Conservation (phyloP, 2,329 filamentous ascomycete species). For the Cladosporium oxysporum region DNA sequence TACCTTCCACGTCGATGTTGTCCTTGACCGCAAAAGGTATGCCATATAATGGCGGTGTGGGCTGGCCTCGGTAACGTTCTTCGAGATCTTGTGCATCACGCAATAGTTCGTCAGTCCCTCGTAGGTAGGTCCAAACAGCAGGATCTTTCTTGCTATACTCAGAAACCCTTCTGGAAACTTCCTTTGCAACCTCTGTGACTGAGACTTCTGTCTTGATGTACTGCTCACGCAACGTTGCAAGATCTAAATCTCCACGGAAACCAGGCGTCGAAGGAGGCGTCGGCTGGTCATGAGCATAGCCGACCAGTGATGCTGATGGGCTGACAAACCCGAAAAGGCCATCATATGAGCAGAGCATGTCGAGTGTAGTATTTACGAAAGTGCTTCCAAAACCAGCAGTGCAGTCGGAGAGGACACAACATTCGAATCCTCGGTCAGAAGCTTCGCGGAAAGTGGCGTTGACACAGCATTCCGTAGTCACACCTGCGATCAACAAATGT, state of each 20-base stretch:
- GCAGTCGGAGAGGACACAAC: conserved; percentile 53
- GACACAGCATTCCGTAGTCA: conserved; percentile 58
- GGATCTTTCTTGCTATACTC: conserved; percentile 51
- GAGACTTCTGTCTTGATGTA: conserved; percentile 50
- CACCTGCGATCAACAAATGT: conserved; percentile 56
- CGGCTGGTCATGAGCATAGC: conserved; percentile 31
- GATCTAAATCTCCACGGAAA: conserved; percentile 47
- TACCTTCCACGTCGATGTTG: conserved; percentile 54
- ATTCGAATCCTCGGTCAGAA: conserved; percentile 58
- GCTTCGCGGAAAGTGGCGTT: conserved; percentile 58
- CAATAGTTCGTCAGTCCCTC: conserved; percentile 43
- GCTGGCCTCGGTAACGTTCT: conserved; percentile 43
- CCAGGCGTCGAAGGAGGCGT: conserved; percentile 41
- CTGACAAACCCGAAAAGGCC: conserved; percentile 52
- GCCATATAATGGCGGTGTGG: conserved; percentile 55
- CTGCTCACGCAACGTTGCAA: conserved; percentile 45
- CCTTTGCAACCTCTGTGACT: conserved; percentile 45
- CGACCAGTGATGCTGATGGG: conserved; percentile 44
- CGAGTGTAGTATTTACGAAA: conserved; percentile 51
- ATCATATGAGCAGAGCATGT: conserved; percentile 54
- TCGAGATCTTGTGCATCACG: conserved; percentile 45
- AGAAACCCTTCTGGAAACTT: conserved; percentile 51
- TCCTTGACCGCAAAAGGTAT: conserved; percentile 61
- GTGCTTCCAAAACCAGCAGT: conserved; percentile 50
- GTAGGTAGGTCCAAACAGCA: conserved; percentile 55